These are phyloP conservation scores for Apodospora peruviana DNA, from an alignment of 495 filamentous ascomycete genomes.

Conservation along the genomic window DNA sequence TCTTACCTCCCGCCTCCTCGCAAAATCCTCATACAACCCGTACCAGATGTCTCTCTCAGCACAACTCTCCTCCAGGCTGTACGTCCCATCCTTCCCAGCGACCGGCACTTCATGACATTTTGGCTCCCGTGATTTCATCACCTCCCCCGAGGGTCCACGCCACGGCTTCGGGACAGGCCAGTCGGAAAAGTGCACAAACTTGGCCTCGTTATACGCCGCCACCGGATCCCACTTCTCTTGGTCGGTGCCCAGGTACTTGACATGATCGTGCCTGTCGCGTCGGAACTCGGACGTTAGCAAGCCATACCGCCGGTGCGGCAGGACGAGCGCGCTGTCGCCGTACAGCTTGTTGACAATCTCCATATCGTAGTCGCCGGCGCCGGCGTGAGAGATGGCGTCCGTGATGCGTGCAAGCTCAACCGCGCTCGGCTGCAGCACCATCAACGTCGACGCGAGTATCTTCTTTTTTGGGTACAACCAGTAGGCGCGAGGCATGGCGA, in stretches of 20 bases:
- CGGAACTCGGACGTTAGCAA: constrained; percentile 70
- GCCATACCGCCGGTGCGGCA: constrained; percentile 71
- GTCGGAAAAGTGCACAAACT: constrained; percentile 76
- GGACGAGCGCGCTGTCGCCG: constrained; percentile 56
- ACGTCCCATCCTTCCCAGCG: constrained; percentile 36
- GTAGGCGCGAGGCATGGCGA: constrained; percentile 67
- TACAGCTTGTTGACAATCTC: constrained; percentile 72
- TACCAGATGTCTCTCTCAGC: constrained; percentile 63
- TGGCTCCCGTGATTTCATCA: constrained; percentile 54
- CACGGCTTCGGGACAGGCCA: constrained; percentile 79
- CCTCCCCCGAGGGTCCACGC: constrained; percentile 54
- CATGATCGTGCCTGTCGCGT: constrained; percentile 39
- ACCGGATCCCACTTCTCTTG: constrained; percentile 64
- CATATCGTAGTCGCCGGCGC: constrained; percentile 57
- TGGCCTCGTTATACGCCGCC: constrained; percentile 57
- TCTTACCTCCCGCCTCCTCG: not conserved
- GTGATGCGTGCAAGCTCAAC: constrained; percentile 49
- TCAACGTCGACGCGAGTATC: constrained; percentile 55
- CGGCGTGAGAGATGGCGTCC: constrained; percentile 36
- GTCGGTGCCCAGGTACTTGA: constrained; percentile 57
- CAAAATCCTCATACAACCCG: constrained; percentile 65
- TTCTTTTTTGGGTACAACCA: constrained; percentile 55
- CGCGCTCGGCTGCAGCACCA: constrained; percentile 59
- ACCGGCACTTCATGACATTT: constrained; percentile 25
- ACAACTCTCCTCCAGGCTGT: constrained; percentile 50